Evolutionary conservation across 768 basidiomycete genomes (phyloP).

Genomic region (Gloeopeniophorella convolvens): DNA sequence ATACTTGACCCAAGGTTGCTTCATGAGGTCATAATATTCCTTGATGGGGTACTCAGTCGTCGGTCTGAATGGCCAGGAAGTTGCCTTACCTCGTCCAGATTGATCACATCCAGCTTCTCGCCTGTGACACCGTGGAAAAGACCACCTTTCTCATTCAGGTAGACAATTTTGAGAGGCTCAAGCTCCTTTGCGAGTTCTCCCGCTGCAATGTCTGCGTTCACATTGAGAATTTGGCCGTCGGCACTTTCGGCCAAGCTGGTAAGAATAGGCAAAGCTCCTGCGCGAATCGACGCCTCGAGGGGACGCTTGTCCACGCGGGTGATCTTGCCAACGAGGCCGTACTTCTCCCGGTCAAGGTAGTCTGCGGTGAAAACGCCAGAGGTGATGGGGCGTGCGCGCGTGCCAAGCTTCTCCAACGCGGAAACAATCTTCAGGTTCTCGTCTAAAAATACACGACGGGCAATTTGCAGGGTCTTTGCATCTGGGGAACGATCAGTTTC

Average conservation of each 20-base stretch:
- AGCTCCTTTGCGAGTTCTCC: slow-evolving; percentile 97
- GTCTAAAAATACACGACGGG: slow-evolving; percentile 93
- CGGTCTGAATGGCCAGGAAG: not conserved
- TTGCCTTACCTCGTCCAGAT: slow-evolving; percentile 79
- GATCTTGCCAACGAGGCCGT: slow-evolving; percentile 93
- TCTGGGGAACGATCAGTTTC: slow-evolving; percentile 40
- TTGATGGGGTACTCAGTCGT: slow-evolving; percentile 25
- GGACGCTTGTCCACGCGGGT: slow-evolving; percentile 94
- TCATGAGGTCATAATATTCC: slow-evolving; percentile 97
- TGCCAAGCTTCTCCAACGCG: slow-evolving; percentile 90
- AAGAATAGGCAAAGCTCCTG: slow-evolving; percentile 92
- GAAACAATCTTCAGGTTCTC: slow-evolving; percentile 94
- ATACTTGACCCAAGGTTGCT: slow-evolving; percentile 97
- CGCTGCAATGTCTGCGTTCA: slow-evolving; percentile 97
- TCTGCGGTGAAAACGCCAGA: slow-evolving; percentile 97
- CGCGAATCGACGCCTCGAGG: slow-evolving; percentile 92
- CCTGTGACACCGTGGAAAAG: slow-evolving; percentile 96
- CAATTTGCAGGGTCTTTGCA: slow-evolving; percentile 89
- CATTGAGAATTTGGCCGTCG: slow-evolving; percentile 98
- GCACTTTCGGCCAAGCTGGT: slow-evolving; percentile 91
- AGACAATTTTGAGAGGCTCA: slow-evolving; percentile 98
- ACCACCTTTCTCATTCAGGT: slow-evolving; percentile 97
- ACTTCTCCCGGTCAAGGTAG: slow-evolving; percentile 92
- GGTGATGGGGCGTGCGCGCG: slow-evolving; percentile 95
- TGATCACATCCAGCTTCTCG: slow-evolving; percentile 93